Evolutionary conservation across 1,284 basidiomycete genomes (phyloP), one percentile per base, ranked within the genome.

Genomic region (Sporisorium exsertum): DNA sequence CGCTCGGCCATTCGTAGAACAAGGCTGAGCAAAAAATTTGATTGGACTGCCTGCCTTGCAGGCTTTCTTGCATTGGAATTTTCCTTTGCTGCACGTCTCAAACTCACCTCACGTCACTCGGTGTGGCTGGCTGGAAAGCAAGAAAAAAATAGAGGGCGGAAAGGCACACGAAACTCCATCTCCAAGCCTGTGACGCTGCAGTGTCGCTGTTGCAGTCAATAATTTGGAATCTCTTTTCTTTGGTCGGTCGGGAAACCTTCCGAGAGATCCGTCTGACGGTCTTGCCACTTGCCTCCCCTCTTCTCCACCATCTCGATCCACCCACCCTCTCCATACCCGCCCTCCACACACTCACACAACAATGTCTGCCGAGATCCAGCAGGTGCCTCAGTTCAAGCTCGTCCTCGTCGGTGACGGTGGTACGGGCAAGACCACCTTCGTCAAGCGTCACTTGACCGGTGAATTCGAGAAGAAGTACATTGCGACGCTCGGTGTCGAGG

Each of bases 381-480:
- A 87, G 76, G 89, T 94, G 80, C 94, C 97, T 58, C 95, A 94
- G 74, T 99, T 99, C 91, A 99, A 99, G 89, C 94, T 99, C 87
- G 96, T 99, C 77, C 93, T 97, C 81, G 95, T 97, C 84, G 95
- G 96, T 85, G 96, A 98, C 86, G 96, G 96, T 87, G 96, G 96
- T 87, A 98, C 96, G 72, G 96, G 95, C 83, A 95, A 87, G 85
- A 87, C 87, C 77, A 87, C 87, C 40, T 86, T 86, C 65, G 77
- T 86, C 75, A 86, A 86, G 94, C 94, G 95, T 87, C 96, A 99
- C 88, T 91, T 97, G 91, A 97, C 96, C 27, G 88, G 88, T 87
- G 97, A 99, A 91, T 99, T 99, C 87, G 97, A 99, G 89, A 99
- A 99, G 91, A 99, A 99, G 88, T 99, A 98, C 89, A 98, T 99